Base-by-base conservation (phyloP, 1,284 basidiomycete genomes). In the Ganoderma leucocontextum region DNA sequence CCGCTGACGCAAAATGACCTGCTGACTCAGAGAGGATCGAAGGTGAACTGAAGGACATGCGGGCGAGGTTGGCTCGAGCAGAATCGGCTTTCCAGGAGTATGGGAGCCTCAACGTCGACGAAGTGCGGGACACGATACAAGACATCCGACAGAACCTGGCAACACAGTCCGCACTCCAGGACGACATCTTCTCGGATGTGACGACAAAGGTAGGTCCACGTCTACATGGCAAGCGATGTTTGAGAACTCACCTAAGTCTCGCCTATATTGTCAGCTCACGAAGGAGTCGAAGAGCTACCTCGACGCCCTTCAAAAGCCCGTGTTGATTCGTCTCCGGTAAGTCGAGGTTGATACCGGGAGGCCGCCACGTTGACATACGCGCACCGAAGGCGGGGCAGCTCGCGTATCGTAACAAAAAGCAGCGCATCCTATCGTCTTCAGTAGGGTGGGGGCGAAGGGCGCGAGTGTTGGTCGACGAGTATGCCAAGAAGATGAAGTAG, bases 401-500 rank as follows among this genome's bases (percentile, higher is more conserved):
- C 57, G 33, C 36, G 10, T n/a, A n/a, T 38, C 57, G 33, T 25
- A 38, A 15, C 15, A 7, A 35, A 1, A 39, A 59, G 35, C 35
- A 59, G 35, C 57, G 57, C 4, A 33, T 39, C 35, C 17, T 59
- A 15, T 59, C 38, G 15, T 53, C 52, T 5, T 53, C 52, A 6
- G 25, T 12, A 4, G 52, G 29, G 22, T 53, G 52, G 52, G 22
- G 29, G 52, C 52, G 13, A 15, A 33, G 13, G 52, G 52, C 52
- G 8, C 25, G 25, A 29, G 29, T 53, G 25, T 29, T 53, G 12
- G 15, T 53, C n/a, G 52, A 53, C 22, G 52, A 53, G 22, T 53
- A 53, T 38, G 57, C 38, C 17, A 59, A 59, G 52, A 53, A 53
- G 25, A 29, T 29, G 52, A 59, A 59, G 33, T 39, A 59, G n/a